Percentiles rank a stretch among this genome's conserved stretches.
phyloP scores from a whole-genome alignment of 2,329 filamentous ascomycete species.

The Trichoderma pleuroti region DNA sequence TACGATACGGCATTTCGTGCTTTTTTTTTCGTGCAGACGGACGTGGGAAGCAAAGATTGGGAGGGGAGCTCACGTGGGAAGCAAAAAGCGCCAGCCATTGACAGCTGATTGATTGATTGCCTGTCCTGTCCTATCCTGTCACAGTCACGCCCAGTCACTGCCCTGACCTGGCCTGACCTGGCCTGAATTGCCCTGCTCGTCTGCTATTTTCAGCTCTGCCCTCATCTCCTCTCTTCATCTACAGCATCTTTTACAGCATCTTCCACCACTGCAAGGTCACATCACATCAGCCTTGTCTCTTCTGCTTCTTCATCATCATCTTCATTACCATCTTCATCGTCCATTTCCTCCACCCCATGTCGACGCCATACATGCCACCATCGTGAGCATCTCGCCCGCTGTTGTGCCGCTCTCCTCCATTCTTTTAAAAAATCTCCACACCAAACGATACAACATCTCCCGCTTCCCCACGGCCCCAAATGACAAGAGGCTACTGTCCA shows the following conservation, averaged over 20 bases:
- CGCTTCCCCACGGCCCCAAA: background rate
- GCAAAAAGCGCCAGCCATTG: background rate
- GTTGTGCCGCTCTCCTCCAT: background rate
- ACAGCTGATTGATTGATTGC: background rate
- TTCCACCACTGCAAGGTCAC: background rate
- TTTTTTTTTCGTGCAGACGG: background rate
- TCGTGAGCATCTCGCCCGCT: background rate
- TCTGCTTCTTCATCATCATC: background rate
- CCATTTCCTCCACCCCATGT: background rate
- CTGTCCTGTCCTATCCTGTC: background rate
- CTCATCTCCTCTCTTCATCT: background rate
- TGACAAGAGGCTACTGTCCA: slow-evolving; percentile 12
- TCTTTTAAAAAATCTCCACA: background rate
- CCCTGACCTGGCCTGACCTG: too few relatives aligned
- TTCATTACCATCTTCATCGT: background rate
- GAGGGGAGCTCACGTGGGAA: background rate
- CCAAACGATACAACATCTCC: background rate
- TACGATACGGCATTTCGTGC: background rate
- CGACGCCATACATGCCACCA: background rate
- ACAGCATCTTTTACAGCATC: background rate
- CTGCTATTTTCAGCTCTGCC: background rate
- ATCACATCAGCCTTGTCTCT: background rate
- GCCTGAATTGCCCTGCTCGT: too few relatives aligned
- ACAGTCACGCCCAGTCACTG: background rate
- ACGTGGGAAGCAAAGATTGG: background rate